Evolutionary conservation across 495 filamentous ascomycete species (phyloP), one percentile per base, ranked within the genome.

Genomic region (Penicillium turbatum): DNA sequence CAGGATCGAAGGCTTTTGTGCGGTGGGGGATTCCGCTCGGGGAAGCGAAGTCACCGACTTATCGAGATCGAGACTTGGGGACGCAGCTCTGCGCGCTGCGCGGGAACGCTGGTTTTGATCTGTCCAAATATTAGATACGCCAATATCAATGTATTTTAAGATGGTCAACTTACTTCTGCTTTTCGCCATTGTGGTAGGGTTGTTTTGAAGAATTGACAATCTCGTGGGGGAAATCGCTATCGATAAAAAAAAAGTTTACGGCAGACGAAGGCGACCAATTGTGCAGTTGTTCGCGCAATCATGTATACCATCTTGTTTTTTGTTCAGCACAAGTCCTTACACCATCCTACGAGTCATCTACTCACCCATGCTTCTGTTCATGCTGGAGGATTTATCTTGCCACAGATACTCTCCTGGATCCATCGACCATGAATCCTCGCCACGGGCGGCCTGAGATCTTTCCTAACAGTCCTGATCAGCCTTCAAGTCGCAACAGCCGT

Each of bases 31-130:
- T 21, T 73, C 64, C 1, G 85, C 81, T 10, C 81, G 77, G 40
- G 80, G 79, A 41, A 80, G 72, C 45, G 79, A 65, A 57, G 82
- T 84, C 34, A 92, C 70, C 3, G 87, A 90, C 72, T 89, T 89
- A 72, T 91, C 87, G 54, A 82, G 75, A 64, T 90, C 74, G 68
- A 89, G 80, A 65, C 82, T 77, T 11, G 85, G 86, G 12, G 86
- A 87, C 21, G 80, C 81, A 35, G 80, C 88, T 45, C 90, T 83
- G 61, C 86, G 79, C 57, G 85, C 86, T 26, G 85, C 86, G 31
- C 88, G 85, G 46, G 88, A 89, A 70, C 86, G 86, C 44, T 79
- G 54, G 3, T 78, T 76, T 39, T 66, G 55, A 31, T 65, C 76
- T 82, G 59, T 27, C 40, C 57, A 21, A 41, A 49, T 47, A 34